Percentiles rank a stretch among this genome's conserved stretches.
These are phyloP conservation scores for Neurospora intermedia DNA, from an alignment of 495 filamentous ascomycete species.

Conservation along the genomic window DNA sequence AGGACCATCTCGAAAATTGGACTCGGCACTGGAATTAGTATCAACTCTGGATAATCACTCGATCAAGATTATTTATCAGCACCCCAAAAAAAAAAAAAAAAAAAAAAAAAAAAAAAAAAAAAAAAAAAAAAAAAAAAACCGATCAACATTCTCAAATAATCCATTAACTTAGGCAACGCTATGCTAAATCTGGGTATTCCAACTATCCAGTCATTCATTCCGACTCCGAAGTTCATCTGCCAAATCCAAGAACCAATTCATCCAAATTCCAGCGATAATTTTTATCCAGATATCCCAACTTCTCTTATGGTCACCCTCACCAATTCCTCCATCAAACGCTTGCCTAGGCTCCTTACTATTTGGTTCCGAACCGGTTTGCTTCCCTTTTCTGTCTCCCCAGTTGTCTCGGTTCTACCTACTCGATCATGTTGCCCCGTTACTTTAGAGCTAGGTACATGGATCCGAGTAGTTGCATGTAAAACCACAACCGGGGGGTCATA, in stretches of 20 bases:
- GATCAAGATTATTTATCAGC: not conserved
- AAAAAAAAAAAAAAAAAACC: no score
- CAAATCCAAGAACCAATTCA: not conserved
- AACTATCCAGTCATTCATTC: not conserved
- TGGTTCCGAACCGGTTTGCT: not conserved
- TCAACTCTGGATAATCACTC: not conserved
- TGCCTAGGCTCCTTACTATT: not conserved
- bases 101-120: no score
- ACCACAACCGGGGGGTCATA: not conserved
- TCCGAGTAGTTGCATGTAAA: not conserved
- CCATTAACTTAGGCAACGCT: not conserved
- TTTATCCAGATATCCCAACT: not conserved
- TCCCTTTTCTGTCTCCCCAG: not conserved
- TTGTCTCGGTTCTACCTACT: not conserved
- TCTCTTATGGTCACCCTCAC: no score
- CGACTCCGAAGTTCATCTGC: not conserved
- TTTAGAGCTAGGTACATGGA: not conserved
- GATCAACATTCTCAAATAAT: not conserved
- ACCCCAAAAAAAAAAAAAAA: not conserved
- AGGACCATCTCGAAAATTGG: not conserved
- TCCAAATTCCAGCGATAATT: not conserved
- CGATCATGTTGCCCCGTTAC: not conserved
- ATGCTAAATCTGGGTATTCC: not conserved
- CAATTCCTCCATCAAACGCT: not conserved
- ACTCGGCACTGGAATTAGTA: not conserved